Conservation (phyloP, 129 eudicot species). For the Mikania micrantha region DNA sequence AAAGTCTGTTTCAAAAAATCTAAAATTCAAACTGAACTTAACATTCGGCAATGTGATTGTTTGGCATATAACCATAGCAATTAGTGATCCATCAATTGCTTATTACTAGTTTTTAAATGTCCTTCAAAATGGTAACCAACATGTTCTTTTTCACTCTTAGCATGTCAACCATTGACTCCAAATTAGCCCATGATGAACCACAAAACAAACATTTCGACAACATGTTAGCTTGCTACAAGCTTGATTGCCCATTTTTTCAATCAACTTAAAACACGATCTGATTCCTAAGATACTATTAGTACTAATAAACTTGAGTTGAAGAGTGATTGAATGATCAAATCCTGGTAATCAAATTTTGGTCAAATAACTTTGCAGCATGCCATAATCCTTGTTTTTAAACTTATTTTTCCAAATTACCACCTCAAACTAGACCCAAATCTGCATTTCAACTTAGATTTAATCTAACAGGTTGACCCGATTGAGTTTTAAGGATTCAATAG, state of each 20-base stretch:
- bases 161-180: not conserved
- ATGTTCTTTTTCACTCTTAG: not conserved
- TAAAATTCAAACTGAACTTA: not conserved
- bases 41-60: not conserved
- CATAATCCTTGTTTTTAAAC: not conserved
- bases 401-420: not conserved
- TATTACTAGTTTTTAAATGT: not conserved
- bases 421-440: not conserved
- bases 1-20: not conserved
- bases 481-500: not conserved
- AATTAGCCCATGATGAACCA: not conserved
- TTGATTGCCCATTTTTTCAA: not conserved
- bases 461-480: not conserved
- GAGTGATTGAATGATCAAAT: not conserved
- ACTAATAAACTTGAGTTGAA: not conserved
- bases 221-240: not conserved
- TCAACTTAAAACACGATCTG: not conserved
- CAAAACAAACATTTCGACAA: not conserved
- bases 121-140: not conserved
- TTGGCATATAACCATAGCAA: not conserved
- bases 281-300: not conserved
- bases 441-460: not conserved
- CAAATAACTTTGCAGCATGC: slow-evolving; percentile 7
- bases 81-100: not conserved
- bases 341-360: not conserved